These are phyloP conservation scores for Sporothrix protearum DNA, from an alignment of 2,329 filamentous ascomycete species.

Conservation along the genomic window DNA sequence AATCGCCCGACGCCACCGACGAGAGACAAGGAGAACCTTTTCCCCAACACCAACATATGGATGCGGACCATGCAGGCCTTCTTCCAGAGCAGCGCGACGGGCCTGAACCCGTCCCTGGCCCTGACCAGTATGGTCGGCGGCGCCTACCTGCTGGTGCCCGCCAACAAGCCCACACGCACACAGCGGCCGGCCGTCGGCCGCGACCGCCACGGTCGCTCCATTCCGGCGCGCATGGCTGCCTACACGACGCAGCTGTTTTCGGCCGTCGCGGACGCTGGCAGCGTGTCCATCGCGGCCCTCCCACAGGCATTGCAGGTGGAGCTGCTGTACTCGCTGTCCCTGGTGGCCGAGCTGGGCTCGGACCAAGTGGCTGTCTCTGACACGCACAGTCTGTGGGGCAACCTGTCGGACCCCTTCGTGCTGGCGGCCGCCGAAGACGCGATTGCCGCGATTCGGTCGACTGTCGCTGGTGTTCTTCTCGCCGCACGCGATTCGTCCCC, in stretches of 20 bases:
- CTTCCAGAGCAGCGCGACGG: slow-evolving; percentile 38
- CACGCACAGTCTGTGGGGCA: slow-evolving; percentile 47
- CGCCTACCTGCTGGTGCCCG: slow-evolving; percentile 57
- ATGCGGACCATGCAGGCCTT: slow-evolving; percentile 56
- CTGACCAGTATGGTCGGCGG: slow-evolving; percentile 72
- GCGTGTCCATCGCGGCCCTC: slow-evolving; percentile 40
- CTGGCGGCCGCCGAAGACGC: slow-evolving; percentile 44
- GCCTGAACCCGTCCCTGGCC: slow-evolving; percentile 62
- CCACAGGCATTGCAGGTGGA: slow-evolving; percentile 46
- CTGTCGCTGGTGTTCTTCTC: slow-evolving; percentile 38
- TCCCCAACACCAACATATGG: slow-evolving; percentile 67
- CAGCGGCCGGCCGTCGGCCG: slow-evolving; percentile 41
- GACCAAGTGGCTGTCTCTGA: slow-evolving; percentile 52
- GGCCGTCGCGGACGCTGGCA: slow-evolving; percentile 27
- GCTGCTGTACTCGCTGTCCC: slow-evolving; percentile 48
- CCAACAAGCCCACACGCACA: slow-evolving; percentile 4
- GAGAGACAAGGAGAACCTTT: slow-evolving; percentile 45
- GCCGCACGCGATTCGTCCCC: slow-evolving; percentile 22
- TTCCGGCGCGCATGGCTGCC: slow-evolving; percentile 70
- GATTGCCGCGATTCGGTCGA: slow-evolving; percentile 40
- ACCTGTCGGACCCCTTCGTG: slow-evolving; percentile 36
- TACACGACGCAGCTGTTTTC: slow-evolving; percentile 62
- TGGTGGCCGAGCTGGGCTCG: slow-evolving; percentile 50
- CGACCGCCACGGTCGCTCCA: slow-evolving; percentile 67
- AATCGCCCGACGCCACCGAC: slow-evolving; percentile 25